These are phyloP conservation scores for Sherardia arvensis DNA, from an alignment of 257 asterid species.

Conservation along the genomic window DNA sequence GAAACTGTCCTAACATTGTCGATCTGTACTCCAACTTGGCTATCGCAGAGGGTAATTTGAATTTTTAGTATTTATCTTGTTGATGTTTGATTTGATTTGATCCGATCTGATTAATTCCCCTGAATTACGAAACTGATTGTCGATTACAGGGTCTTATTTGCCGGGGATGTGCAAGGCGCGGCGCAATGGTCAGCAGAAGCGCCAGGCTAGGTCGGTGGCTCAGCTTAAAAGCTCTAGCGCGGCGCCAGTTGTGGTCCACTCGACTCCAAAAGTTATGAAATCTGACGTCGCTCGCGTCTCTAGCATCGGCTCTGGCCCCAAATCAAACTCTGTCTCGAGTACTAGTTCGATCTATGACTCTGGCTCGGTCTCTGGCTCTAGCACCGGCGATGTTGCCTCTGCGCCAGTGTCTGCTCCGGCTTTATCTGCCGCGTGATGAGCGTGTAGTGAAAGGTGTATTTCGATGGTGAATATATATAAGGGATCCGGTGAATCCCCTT, in stretches of 20 bases:
- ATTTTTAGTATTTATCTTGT: too few species aligned
- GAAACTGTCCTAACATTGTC: constrained; percentile 57
- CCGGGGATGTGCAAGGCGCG: constrained; percentile 1
- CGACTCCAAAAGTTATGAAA: background rate
- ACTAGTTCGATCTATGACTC: too few species aligned
- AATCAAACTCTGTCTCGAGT: too few species aligned
- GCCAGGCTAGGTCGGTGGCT: background rate
- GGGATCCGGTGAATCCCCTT: background rate
- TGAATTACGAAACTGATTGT: background rate
- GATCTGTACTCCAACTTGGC: constrained; percentile 72
- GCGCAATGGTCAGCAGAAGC: background rate
- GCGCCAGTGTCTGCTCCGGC: constrained; percentile 4
- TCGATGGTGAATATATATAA: background rate
- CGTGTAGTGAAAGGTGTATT: background rate
- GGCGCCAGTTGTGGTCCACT: background rate
- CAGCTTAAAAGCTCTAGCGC: constrained; percentile 2
- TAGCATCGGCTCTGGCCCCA: background rate
- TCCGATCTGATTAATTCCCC: background rate
- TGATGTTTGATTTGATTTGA: too few species aligned
- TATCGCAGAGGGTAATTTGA: constrained; percentile 48
- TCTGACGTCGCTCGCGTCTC: background rate
- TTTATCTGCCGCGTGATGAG: background rate
- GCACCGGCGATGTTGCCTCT: too few species aligned
- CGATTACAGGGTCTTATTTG: background rate
- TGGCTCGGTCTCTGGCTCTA: too few species aligned